Base-by-base conservation (phyloP, 768 basidiomycete species). In the Lactarius akahatsu region DNA sequence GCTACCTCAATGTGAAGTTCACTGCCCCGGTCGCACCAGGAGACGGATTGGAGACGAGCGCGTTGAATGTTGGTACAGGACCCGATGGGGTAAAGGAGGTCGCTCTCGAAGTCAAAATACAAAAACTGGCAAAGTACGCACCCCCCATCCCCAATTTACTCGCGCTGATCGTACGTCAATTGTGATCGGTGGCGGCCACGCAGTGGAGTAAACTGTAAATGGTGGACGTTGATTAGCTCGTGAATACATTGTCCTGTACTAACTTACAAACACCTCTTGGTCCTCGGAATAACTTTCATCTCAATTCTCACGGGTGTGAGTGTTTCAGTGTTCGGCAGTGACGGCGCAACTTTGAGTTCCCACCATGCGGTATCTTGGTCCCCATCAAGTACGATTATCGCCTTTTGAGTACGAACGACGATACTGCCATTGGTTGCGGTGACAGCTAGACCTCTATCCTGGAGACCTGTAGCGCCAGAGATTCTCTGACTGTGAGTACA, bases 11-110 rank as follows among this genome's bases (percentile, higher is more conserved):
- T 16, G 87, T 82, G 36, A 81, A 89, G 28, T 95, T 96, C 79
- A 92, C 91, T 0, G 81, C 89, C 1, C 93, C 92, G 40, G 91
- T 94, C 11, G 87, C 84, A 75, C 92, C 91, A 13, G 92, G 92
- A 0, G 91, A 94, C 74, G 83, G 81, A 52, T 80, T 94, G 36
- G 88, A 94, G 82, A 92, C 90, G 10, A 80, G 81, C 56, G 83
- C 86, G 43, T 94, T 92, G 92, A 89, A 91, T 71, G 81, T 93
- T 6, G 90, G 89, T 3, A 75, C 81, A 4, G 77, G 73, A 3
- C 75, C 76, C 4, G 70, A 76, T 28, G 80, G 77, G 28, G 75
- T 75, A 47, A 74, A 73, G 9, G 79, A 81, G 69, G 65, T 81
- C 30, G 70, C 74, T 10, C 81, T 81, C 62, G 75, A 75, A 36